Evolutionary conservation across 2,329 filamentous ascomycete species (phyloP).

Genomic region (Coniochaeta sp.): DNA sequence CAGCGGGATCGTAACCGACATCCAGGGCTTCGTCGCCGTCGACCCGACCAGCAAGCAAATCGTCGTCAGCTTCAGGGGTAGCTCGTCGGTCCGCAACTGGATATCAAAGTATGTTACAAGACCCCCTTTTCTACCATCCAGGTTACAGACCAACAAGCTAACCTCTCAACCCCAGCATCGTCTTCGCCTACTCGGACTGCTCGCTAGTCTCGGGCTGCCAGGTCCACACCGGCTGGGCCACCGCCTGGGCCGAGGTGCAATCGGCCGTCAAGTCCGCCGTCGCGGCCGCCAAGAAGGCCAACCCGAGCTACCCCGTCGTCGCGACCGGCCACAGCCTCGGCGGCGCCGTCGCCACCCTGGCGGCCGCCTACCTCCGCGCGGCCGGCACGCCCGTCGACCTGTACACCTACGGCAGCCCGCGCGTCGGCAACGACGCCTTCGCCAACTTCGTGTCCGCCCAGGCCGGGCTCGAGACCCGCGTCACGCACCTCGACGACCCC

Average conservation of each 20-base stretch:
- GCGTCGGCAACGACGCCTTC: conserved; percentile 52
- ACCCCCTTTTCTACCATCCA: conserved; percentile 4
- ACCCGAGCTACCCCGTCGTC: conserved; percentile 47
- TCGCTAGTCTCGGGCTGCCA: conserved; percentile 37
- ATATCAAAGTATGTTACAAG: conserved; percentile 40
- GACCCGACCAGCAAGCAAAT: conserved; percentile 44
- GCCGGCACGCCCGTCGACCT: conserved; percentile 42
- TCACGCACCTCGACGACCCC: conserved; percentile 62
- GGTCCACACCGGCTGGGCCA: conserved; percentile 51
- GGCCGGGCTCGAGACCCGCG: conserved; percentile 47
- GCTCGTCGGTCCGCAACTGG: conserved; percentile 52
- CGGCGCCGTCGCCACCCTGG: conserved; percentile 55
- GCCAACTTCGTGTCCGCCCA: conserved; percentile 46
- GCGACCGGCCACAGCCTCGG: conserved; percentile 65
- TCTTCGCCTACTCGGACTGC: conserved; percentile 28
- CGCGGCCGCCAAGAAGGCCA: conserved; percentile 28
- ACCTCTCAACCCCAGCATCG: conserved; percentile 19
- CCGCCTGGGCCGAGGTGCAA: conserved; percentile 49
- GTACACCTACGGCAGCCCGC: conserved; percentile 62
- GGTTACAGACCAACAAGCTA: not conserved
- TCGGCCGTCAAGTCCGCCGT: conserved; percentile 34
- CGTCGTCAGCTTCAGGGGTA: conserved; percentile 54
- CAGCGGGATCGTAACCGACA: conserved; percentile 17
- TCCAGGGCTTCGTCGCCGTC: conserved; percentile 42
- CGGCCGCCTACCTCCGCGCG: conserved; percentile 45